Conservation (phyloP, 164 flowering plant species). For the Cinnamomum chago region DNA sequence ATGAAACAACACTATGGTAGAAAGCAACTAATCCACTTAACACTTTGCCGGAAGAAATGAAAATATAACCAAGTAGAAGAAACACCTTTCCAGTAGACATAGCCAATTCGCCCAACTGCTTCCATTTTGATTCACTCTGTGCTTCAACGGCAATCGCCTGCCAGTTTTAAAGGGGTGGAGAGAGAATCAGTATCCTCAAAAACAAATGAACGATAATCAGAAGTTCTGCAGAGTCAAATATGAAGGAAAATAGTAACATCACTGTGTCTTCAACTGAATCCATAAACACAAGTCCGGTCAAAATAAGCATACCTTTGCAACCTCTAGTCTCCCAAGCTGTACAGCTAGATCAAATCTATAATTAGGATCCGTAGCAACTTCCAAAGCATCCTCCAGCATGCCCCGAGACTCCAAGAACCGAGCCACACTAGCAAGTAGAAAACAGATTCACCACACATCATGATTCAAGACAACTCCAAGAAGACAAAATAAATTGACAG, state of each 20-base stretch:
- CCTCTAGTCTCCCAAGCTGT: constrained; percentile 81
- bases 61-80: background rate
- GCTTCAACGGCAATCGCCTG: constrained; percentile 86
- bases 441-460: constrained; percentile 4
- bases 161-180: constrained; percentile 7
- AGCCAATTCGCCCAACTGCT: constrained; percentile 96
- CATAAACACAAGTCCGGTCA: background rate
- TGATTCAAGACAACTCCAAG: constrained; percentile 4
- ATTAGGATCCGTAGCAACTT: constrained; percentile 97
- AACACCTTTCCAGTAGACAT: constrained; percentile 89
- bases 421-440: constrained; percentile 56
- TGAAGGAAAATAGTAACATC: background rate
- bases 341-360: constrained; percentile 94
- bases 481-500: background rate
- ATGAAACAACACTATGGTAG: too few relatives aligned
- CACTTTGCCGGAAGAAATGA: background rate
- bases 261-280: background rate
- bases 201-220: background rate
- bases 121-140: constrained; percentile 94
- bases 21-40: too few relatives aligned
- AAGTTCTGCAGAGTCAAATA: background rate
- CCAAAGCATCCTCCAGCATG: constrained; percentile 92
- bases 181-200: constrained; percentile 2
- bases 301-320: constrained; percentile 64
- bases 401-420: constrained; percentile 95